Evolutionary conservation across 2,329 filamentous ascomycete species (phyloP), one percentile per base, ranked within the genome.

Genomic region (Exophiala spinifera): DNA sequence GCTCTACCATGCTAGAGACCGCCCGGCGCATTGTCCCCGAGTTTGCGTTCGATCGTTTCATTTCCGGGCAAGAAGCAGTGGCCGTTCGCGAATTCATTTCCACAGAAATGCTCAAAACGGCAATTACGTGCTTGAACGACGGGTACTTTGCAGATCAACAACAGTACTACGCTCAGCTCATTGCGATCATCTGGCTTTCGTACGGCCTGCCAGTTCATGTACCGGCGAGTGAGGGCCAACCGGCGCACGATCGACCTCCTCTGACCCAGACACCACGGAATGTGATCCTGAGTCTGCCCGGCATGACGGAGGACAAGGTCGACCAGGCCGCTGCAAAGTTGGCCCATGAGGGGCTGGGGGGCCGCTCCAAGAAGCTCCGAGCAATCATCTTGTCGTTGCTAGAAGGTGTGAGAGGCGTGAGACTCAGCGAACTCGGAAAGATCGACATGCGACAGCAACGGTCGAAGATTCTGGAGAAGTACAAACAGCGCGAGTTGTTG

Each of bases 91-190:
- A 96, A 66, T 99, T 91, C 70, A 91, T 97, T 66, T 90, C 86
- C 49, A 84, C 85, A 4, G 88, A 96, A 62, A 89, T 97, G 2
- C 81, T 99, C 46, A 89, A 91, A 74, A 90, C 91, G 0, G 92
- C 88, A 65, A 89, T 96, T 68, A 89, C 86, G 1, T 95, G 89
- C 1, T 83, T 99, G 47, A 89, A 97, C 72, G 94, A 99, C 63
- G 86, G 90, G 0, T 96, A 97, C 71, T 99, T 97, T 71, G 91
- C 96, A 31, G 94, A 99, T 63, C 83, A 95, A 59, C 94, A 99
- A 66, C 92, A 91, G 68, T 91, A 99, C 48, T 79, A 99, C 19
- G 92, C 91, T 0, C 82, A 85, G 19, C 78, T 97, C 34, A 96
- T 99, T 58, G 91, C 91, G 0, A 82, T 86, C 3, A 94, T 97